Evolutionary conservation across 2,329 filamentous ascomycete genomes (phyloP), one percentile per base, ranked within the genome.

Genomic region (Endothia cerciana): DNA sequence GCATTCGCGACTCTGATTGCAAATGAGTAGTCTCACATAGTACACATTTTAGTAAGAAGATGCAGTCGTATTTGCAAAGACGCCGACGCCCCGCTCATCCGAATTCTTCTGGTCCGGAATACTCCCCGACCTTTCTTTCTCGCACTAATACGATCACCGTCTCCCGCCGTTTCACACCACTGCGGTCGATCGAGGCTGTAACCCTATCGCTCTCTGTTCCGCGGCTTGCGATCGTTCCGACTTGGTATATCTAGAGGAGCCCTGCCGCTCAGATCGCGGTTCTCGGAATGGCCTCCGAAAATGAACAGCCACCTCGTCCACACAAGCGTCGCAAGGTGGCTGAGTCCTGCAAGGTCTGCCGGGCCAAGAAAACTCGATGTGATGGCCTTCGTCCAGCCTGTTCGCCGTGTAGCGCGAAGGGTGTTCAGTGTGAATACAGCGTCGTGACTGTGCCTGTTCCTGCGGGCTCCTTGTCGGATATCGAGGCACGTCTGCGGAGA

Each of bases 281-380:
- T 17, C 13, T 55, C 51, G 51, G 22, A 25, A 55, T 55, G 51
- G 51, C 51, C 22, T 17, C 51, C 51, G 51, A 22, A 7, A 15
- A 25, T 25, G 17, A 55, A 17, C 7, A 36, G 6, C 22, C 51
- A 55, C 22, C 11, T 15, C 51, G n/a, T 13, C 51, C 51, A 55
- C 30, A 13, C 15, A 55, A 55, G 30, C 51, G 19, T 28, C 51
- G 51, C 6, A 55, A 25, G 51, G 51, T 55, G 7, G 51, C 51
- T 15, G 51, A 55, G 11, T 55, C 51, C 30, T 55, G 51, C 30
- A 55, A 55, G 30, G 10, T 25, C 15, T 55, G 51, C 30, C 13
- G 51, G 22, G 30, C 11, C 7, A 55, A 55, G 51, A 55, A 55
- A 22, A 55, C 19, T 55, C 51, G 51, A 28, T 55, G 51, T 36